Conservation (phyloP, 2,329 filamentous ascomycete genomes). For the Ophiosphaerella korrae region DNA sequence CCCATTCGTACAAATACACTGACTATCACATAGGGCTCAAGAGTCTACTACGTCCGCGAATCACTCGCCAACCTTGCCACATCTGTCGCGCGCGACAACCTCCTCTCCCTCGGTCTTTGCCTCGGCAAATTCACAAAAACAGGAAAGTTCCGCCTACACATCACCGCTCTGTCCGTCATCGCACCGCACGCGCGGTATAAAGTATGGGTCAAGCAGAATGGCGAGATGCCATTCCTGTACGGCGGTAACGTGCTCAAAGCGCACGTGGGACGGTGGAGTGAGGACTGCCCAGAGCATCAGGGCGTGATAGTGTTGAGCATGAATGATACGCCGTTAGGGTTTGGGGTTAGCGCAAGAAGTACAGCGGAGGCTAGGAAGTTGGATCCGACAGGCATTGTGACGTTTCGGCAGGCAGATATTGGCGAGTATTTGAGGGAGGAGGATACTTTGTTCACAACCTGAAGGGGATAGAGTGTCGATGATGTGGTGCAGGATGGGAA, state of each 20-base stretch:
- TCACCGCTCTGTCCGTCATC: conserved; percentile 88
- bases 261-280: conserved; percentile 81
- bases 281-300: conserved; percentile 92
- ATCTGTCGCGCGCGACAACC: conserved; percentile 77
- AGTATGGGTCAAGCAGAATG: conserved; percentile 95
- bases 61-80: conserved; percentile 91
- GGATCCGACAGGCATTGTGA: conserved; percentile 87
- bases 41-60: conserved; percentile 91
- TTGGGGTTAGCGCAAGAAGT: conserved; percentile 87
- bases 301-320: conserved; percentile 89
- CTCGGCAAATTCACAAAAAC: conserved; percentile 96
- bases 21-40: conserved; percentile 63
- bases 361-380: conserved; percentile 81
- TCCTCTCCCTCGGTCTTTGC: conserved; percentile 88
- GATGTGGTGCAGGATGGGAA: not conserved
- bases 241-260: conserved; percentile 87
- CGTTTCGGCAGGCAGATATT: conserved; percentile 90
- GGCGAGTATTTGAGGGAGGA: conserved; percentile 93
- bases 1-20: conserved; percentile 2
- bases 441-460: conserved; percentile 66
- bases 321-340: conserved; percentile 88
- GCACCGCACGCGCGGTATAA: conserved; percentile 93
- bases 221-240: conserved; percentile 97
- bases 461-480: conserved; percentile 9
- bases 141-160: conserved; percentile 91